Conservation (phyloP, 2,329 filamentous ascomycete genomes). For the Paramyrothecium sp. region DNA sequence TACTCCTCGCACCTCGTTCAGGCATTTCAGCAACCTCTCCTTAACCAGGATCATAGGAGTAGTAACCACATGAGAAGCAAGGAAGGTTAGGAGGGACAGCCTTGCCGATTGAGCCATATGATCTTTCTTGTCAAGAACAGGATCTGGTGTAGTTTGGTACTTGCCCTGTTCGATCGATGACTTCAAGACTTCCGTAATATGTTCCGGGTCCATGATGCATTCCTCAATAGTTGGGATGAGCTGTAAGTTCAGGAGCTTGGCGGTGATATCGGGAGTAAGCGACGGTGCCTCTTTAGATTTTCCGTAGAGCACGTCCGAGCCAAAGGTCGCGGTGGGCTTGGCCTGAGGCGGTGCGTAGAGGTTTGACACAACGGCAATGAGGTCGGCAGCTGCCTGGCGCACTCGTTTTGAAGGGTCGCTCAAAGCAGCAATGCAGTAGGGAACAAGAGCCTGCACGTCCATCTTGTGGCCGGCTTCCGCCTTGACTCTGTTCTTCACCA, state of each 20-base stretch:
- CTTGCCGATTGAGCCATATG: constrained; percentile 61
- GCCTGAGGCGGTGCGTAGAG: constrained; percentile 39
- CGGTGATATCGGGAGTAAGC: constrained; percentile 56
- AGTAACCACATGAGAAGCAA: constrained; percentile 69
- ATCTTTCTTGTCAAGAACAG: constrained; percentile 48
- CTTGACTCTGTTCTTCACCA: constrained; percentile 58
- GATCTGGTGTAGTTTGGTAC: constrained; percentile 28
- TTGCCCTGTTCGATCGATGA: constrained; percentile 38
- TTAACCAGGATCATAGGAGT: constrained; percentile 72
- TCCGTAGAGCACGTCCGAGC: constrained; percentile 64
- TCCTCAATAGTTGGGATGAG: constrained; percentile 81
- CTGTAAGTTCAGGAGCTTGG: constrained; percentile 62
- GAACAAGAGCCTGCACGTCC: constrained; percentile 79
- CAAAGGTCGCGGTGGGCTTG: constrained; percentile 55
- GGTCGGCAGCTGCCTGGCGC: constrained; percentile 70
- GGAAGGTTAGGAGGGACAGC: constrained; percentile 64
- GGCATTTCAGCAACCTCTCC: constrained; percentile 64
- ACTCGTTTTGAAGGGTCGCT: constrained; percentile 74
- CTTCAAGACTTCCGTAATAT: constrained; percentile 63
- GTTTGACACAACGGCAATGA: constrained; percentile 56
- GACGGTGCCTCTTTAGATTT: constrained; percentile 50
- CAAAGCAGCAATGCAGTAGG: constrained; percentile 75
- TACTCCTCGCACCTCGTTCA: constrained; percentile 72
- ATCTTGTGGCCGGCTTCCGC: constrained; percentile 43
- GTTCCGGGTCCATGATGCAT: constrained; percentile 74